Percentiles rank a stretch among this genome's conserved stretches.
Evolutionary conservation across 225 moss, liverwort and hornwort species (phyloP).

Genomic region (Lunularia cruciata): DNA sequence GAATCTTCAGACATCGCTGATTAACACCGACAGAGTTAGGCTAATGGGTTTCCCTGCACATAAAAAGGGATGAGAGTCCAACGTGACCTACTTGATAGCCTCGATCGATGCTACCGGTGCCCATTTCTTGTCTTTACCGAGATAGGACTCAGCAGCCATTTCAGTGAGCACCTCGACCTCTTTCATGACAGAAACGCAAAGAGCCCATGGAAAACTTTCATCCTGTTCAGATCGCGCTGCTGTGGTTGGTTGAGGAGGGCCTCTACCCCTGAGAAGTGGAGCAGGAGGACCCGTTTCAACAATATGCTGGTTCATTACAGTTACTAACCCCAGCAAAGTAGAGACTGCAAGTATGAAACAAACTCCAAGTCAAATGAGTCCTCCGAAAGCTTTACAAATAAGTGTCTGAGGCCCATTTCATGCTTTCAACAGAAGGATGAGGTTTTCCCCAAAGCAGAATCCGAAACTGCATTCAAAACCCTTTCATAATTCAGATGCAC

Average conservation of each 20-base stretch:
- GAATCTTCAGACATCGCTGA: not conserved
- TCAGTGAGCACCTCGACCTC: conserved; percentile 93
- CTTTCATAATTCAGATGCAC: no score
- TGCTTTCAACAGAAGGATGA: no score
- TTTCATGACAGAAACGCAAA: conserved; percentile 80
- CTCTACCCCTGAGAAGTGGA: conserved; percentile 30
- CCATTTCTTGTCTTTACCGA: conserved; percentile 90
- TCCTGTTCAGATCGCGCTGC: conserved; percentile 30
- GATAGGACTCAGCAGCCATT: conserved; percentile 81
- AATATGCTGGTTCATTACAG: conserved; percentile 93
- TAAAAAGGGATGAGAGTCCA: not conserved
- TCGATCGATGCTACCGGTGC: conserved; percentile 86
- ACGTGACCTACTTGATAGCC: conserved; percentile 72
- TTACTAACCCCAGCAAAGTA: conserved; percentile 73
- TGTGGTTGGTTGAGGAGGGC: conserved; percentile 5
- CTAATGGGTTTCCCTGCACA: not conserved
- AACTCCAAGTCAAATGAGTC: conserved; percentile 9
- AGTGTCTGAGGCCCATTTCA: no score
- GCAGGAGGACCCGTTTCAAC: conserved; percentile 63
- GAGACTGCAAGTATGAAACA: conserved; percentile 61
- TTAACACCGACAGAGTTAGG: not conserved
- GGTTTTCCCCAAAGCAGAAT: no score
- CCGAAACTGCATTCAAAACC: no score
- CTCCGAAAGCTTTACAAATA: not conserved
- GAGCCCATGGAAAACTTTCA: conserved; percentile 74